Evolutionary conservation across 495 filamentous ascomycete genomes (phyloP), one percentile per base, ranked within the genome.

Genomic region (Hypoxylon cercidicola): DNA sequence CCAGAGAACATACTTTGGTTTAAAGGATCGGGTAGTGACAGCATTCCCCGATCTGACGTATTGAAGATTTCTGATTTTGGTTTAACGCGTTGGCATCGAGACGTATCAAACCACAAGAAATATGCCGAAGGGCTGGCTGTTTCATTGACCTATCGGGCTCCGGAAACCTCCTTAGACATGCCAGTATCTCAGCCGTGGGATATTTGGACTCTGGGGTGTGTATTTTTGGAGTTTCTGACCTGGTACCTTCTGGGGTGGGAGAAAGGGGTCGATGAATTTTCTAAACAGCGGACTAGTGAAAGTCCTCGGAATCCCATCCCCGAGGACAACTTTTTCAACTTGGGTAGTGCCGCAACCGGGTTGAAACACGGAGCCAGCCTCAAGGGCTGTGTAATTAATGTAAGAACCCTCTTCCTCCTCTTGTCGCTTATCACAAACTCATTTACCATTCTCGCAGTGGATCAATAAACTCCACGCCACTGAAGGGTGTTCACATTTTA

Each of bases 1-100:
- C 60, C 71, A 9, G 64, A 68, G 25, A 73, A 73, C 30, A 67
- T 73, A 23, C 49, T 73, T 3, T 60, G 51, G 52, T 64, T 67
- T 10, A 32, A 50, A n/a, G 44, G 55, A 5, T 8, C 15, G 23
- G 23, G 23, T 5, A 25, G 5, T 25, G 23, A 25, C 2, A 25
- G 23, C 9, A 20, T 54, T 8, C 49, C 47, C 7, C 28, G 16
- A 25, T 1, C 11, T 1, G 53, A 34, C 3, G 34, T 39, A 1
- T 34, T 72, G 46, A 57, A 62, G n/a, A 68, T 25, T 25, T 25
- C 23, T 25, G 23, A 25, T 25, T 25, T 25, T 25, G 23, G 23
- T 2, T 25, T 25, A 25, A 25, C 23, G 2, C 23, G 23, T 25
- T 25, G 23, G 23, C 23, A 25, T 25, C 23, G 23, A 25, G 23